Conservation (phyloP, 176 grass and related monocot genomes). For the Puya raimondii region DNA sequence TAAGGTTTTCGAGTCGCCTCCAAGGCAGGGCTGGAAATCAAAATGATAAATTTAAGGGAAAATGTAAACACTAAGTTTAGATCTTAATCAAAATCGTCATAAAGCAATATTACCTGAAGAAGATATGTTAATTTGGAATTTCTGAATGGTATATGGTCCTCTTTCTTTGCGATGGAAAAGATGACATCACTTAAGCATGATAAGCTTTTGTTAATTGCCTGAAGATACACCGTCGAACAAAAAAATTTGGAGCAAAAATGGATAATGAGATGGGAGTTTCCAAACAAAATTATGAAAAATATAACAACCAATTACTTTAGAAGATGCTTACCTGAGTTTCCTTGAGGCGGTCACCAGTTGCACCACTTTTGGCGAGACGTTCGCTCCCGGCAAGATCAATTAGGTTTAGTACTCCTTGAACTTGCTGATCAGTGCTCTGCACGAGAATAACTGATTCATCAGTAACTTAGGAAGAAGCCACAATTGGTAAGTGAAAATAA, state of each 20-base stretch:
- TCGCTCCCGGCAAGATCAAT: slow-evolving; percentile 98
- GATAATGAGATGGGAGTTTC: not conserved
- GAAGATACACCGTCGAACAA: not conserved
- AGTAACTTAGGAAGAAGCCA: not conserved
- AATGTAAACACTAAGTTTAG: not conserved
- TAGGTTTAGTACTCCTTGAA: slow-evolving; percentile 76
- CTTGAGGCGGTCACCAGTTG: slow-evolving; percentile 82
- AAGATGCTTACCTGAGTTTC: slow-evolving; percentile 59
- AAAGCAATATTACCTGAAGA: slow-evolving; percentile 44
- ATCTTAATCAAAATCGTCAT: not conserved
- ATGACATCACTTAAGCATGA: slow-evolving; percentile 92
- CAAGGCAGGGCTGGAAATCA: slow-evolving; percentile 72
- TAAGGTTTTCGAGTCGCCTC: slow-evolving; percentile 82
- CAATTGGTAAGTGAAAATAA: not conserved
- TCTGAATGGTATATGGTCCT: slow-evolving; percentile 85
- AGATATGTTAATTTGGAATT: slow-evolving; percentile 99
- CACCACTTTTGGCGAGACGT: slow-evolving; percentile 80
- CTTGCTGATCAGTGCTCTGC: slow-evolving; percentile 79
- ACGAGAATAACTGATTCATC: not conserved
- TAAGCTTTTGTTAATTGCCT: slow-evolving; percentile 93
- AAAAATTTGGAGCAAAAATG: not conserved
- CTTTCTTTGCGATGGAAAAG: slow-evolving; percentile 79
- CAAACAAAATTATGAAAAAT: not conserved
- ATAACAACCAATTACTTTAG: not conserved
- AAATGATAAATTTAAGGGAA: not conserved